Percentiles rank a stretch among this genome's conserved stretches.
phyloP scores from a whole-genome alignment of 371 early-diverging fungal species.

The Aphelidium insulamus region DNA sequence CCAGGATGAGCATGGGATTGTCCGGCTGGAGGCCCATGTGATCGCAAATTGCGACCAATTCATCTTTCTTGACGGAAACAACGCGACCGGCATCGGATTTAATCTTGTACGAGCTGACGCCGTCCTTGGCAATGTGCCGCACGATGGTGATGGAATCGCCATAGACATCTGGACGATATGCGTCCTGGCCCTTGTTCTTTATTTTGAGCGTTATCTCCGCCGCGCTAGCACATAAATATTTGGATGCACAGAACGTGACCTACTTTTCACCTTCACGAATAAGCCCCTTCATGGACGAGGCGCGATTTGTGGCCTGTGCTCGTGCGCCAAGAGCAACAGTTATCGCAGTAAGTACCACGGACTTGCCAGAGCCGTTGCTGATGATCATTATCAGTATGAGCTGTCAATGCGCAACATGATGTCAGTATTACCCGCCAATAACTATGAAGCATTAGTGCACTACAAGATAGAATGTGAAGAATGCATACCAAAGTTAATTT shows the following conservation, averaged over 20 bases:
- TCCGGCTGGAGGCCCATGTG: slow-evolving; percentile 72
- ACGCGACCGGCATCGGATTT: slow-evolving; percentile 28
- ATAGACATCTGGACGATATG: slow-evolving; percentile 50
- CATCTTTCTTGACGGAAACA: slow-evolving; percentile 50
- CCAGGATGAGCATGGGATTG: slow-evolving; percentile 76
- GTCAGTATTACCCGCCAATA: not conserved
- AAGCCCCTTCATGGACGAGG: slow-evolving; percentile 41
- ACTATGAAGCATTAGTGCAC: too few species aligned
- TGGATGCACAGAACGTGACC: slow-evolving; percentile 2
- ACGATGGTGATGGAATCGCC: slow-evolving; percentile 62
- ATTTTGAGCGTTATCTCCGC: slow-evolving; percentile 42
- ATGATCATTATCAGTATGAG: not conserved
- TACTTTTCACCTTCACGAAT: slow-evolving; percentile 61
- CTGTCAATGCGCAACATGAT: not conserved
- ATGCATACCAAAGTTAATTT: slow-evolving; percentile 54
- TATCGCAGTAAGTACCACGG: slow-evolving; percentile 78
- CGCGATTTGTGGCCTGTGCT: slow-evolving; percentile 66
- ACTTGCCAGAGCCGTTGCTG: slow-evolving; percentile 38
- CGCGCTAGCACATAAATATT: slow-evolving; percentile 11
- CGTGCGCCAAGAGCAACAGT: slow-evolving; percentile 77
- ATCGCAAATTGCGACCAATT: slow-evolving; percentile 57
- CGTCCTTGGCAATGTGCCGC: slow-evolving; percentile 48
- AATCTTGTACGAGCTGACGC: slow-evolving; percentile 46
- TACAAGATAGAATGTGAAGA: not conserved
- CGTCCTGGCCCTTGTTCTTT: slow-evolving; percentile 59